Conservation (phyloP, 2,329 filamentous ascomycete species). For the Aspergillus fischeri region DNA sequence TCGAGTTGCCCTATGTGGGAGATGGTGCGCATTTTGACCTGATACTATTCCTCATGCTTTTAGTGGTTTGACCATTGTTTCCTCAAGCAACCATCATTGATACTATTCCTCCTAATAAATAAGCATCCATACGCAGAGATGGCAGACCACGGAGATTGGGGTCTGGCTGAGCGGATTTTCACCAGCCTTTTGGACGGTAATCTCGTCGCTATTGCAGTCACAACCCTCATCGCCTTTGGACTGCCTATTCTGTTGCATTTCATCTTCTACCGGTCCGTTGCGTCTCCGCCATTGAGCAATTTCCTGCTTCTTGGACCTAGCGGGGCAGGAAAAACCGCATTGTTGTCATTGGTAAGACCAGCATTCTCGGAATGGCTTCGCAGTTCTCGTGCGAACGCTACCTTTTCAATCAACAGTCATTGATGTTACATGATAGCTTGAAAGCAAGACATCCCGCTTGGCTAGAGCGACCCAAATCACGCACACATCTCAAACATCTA, state of each 20-base stretch:
- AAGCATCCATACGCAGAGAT: slow-evolving; percentile 16
- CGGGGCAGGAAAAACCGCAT: slow-evolving; percentile 80
- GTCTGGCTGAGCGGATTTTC: slow-evolving; percentile 33
- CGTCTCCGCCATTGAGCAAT: slow-evolving; percentile 63
- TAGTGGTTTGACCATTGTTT: neutral
- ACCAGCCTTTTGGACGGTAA: slow-evolving; percentile 43
- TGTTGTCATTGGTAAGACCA: slow-evolving; percentile 66
- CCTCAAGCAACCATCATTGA: neutral
- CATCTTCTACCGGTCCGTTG: slow-evolving; percentile 63
- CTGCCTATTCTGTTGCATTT: slow-evolving; percentile 75
- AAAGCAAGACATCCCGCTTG: slow-evolving; percentile 40
- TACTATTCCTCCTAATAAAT: neutral
- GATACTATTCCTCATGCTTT: neutral
- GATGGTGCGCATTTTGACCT: neutral
- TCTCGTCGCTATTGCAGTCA: slow-evolving; percentile 55
- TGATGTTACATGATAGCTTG: slow-evolving; percentile 32
- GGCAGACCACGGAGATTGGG: slow-evolving; percentile 33
- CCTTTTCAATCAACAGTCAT: neutral
- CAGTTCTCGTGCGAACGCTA: neutral
- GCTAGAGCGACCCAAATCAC: slow-evolving; percentile 42
- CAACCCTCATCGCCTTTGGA: slow-evolving; percentile 65
- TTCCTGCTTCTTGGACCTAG: slow-evolving; percentile 77
- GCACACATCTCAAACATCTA: slow-evolving; percentile 61
- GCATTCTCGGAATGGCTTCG: neutral
- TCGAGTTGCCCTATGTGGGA: neutral